Conservation (phyloP, 495 filamentous ascomycete genomes). For the Hyaloscypha finlandica region DNA sequence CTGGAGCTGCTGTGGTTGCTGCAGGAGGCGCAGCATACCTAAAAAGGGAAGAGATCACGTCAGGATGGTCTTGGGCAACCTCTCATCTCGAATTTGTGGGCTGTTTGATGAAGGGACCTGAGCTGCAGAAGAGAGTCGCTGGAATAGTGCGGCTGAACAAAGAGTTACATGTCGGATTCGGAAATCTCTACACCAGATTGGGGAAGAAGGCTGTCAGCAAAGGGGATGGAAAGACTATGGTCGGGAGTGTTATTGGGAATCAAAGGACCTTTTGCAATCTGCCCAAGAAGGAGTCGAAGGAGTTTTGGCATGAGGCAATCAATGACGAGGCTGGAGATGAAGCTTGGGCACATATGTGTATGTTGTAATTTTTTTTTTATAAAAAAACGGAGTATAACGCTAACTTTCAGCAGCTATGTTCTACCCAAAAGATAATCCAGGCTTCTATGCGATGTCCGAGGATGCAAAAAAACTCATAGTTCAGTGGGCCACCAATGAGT, state of each 20-base stretch:
- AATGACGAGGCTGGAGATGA: constrained; percentile 83
- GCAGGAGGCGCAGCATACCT: constrained; percentile 87
- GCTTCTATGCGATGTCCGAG: constrained; percentile 67
- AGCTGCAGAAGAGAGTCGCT: constrained; percentile 67
- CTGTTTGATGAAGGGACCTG: constrained; percentile 75
- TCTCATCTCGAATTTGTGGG: constrained; percentile 97
- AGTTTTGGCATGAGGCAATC: constrained; percentile 63
- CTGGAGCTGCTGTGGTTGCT: constrained; percentile 76
- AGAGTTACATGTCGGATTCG: constrained; percentile 64
- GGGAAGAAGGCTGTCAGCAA: constrained; percentile 58
- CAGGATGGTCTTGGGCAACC: constrained; percentile 68
- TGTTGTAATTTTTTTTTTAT: constrained; percentile 25
- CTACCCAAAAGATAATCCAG: constrained; percentile 74
- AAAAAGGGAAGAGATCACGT: constrained; percentile 73
- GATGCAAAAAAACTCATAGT: constrained; percentile 65
- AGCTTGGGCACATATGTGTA: constrained; percentile 75
- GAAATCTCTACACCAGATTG: constrained; percentile 81
- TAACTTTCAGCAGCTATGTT: constrained; percentile 65
- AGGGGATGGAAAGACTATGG: constrained; percentile 42
- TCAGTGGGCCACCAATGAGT: constrained; percentile 55
- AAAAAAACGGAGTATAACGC: background rate
- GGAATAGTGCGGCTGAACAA: constrained; percentile 57
- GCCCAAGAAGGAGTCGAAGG: constrained; percentile 56
- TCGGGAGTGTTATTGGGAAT: constrained; percentile 57
- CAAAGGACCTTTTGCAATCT: constrained; percentile 82